Base-by-base conservation (phyloP, 2,329 filamentous ascomycete species). In the Hymenoscyphus salicellus region DNA sequence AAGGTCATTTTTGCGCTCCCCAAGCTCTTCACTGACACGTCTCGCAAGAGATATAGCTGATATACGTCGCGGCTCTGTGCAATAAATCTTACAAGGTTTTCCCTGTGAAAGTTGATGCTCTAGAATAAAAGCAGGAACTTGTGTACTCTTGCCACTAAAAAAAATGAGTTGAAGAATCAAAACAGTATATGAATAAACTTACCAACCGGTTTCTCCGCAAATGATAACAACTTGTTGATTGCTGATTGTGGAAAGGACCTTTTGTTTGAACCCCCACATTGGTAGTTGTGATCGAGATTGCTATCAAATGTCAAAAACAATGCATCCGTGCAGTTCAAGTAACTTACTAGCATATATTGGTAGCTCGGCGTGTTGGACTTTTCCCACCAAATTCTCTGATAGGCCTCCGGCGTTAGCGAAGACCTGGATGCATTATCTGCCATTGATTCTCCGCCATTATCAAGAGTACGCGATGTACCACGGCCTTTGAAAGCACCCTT, bases 191-290 rank as follows among this genome's bases (percentile, higher is more conserved):
- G 16, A 28, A 56, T 11, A 52, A 38, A 65, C 77, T 72, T 80
- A 85, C 83, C 90, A 97, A 70, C 95, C 95, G 2, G 95, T 99
- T 78, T 99, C 95, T 75, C 95, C 95, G 75, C 94, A 98, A 33
- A 99, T 86, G 65, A 99, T 97, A 10, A 95, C 88, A 10, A 96
- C 90, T 73, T 95, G 93, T 69, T 96, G 85, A 26, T 85, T 82
- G 57, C 92, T 89, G 33, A 99, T 88, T 1, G 91, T 86, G 30
- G 86, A 82, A 14, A 98, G 79, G 7, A 97, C 92, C 59, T 92
- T 84, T 14, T 91, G 81, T 69, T 88, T 89, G 76, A 95, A 97
- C 14, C 85, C 83, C 86, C 91, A 97, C 81, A 99, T 97, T 0
- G 95, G 95, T 20, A 99, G 84, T 71, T 90, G 90, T 81, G 87